Evolutionary conservation across 1,284 basidiomycete species (phyloP).

Genomic region (Ustilago hordei): DNA sequence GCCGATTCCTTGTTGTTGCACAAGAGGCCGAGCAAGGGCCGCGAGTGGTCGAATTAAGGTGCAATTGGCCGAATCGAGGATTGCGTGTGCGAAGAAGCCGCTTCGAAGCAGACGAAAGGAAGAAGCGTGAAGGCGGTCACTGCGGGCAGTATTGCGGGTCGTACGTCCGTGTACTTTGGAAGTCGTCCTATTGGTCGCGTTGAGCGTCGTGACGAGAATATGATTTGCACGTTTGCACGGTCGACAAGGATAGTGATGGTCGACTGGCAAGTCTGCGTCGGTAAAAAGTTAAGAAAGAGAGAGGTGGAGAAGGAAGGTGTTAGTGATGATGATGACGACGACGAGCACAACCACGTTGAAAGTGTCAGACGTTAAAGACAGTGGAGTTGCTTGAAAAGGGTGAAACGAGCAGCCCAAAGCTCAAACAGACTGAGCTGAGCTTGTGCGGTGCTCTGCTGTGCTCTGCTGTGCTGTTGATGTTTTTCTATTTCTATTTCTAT

Average conservation of each 20-base stretch:
- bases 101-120: not conserved
- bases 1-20: not conserved
- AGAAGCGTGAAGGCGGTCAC: not conserved
- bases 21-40: not conserved
- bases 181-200: not conserved
- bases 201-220: not conserved
- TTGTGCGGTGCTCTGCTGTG: not conserved
- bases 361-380: slow-evolving; percentile 1
- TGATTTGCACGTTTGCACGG: slow-evolving; percentile 21
- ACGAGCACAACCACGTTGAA: slow-evolving; percentile 9
- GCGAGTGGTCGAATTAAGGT: not conserved
- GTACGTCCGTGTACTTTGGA: not conserved
- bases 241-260: slow-evolving; percentile 20
- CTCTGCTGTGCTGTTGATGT: slow-evolving; percentile 3
- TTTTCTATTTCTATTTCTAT: slow-evolving; percentile 4
- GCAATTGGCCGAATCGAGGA: not conserved
- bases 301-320: not conserved
- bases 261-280: slow-evolving; percentile 31
- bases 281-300: not conserved
- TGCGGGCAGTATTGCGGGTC: not conserved
- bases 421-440: not conserved
- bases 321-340: not conserved
- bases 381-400: slow-evolving; percentile 8
- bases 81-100: not conserved
- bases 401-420: slow-evolving; percentile 7